Base-by-base conservation (phyloP, 768 basidiomycete species). In the Kwoniella heveanensis region DNA sequence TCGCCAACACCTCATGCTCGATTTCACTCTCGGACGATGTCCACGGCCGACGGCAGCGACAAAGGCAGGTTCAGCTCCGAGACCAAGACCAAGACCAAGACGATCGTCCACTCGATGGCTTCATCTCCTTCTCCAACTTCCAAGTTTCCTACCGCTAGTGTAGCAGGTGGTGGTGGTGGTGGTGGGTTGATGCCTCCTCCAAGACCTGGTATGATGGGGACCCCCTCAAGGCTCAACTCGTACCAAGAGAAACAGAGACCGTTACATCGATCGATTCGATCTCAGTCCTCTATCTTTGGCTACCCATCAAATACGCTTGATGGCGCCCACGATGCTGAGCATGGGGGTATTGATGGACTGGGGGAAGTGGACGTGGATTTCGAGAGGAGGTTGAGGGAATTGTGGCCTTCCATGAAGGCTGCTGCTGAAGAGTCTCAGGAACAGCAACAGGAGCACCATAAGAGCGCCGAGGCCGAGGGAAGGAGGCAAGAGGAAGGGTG, bases 71-170 rank as follows among this genome's bases (percentile, higher is more conserved):
- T n/a, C n/a, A n/a, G n/a, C n/a, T n/a, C n/a, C n/a, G n/a, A n/a
- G n/a, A n/a, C n/a, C n/a, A 48, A 25, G 1, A 22, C 19, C 32
- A 37, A 62, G 15, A 9, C 27, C 22, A 48, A 37, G 32, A 53
- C 60, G 8, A 57, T 49, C 32, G 19, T 64, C 15, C 55, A 64
- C 46, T 64, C 62, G 17, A 51, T 64, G 62, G 51, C 62, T 6
- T 2, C 32, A 22, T 36, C 54, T 15, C 9, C 48, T 19, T 52
- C 56, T 7, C 48, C 62, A 13, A 24, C 48, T 27, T 50, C 48
- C 15, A 30, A 32, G 5, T 5, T 32, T 6, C 32, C n/a, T n/a
- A 32, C 5, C 32, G 5, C 32, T 32, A 13, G 32, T 6, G 32
- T 5, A 32, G 32, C 7, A 5, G 32, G 32, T 6, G 32, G 32